Conservation (phyloP, 1,284 basidiomycete species). For the Cryptococcus sp. region DNA sequence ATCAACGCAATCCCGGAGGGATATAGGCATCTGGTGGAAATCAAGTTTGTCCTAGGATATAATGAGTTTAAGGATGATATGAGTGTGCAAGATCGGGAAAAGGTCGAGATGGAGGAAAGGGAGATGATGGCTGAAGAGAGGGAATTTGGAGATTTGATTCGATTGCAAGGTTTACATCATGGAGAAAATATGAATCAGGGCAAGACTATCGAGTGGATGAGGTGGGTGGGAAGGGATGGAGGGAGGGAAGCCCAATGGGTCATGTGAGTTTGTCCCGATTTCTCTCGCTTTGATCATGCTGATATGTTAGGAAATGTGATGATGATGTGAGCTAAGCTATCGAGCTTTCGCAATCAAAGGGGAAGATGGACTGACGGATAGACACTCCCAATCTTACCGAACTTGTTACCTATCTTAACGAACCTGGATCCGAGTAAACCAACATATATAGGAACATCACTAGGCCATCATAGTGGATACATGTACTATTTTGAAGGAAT, state of each 20-base stretch:
- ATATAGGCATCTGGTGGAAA: constrained; percentile 18
- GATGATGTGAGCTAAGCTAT: constrained; percentile 17
- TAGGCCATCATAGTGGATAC: constrained; percentile 13
- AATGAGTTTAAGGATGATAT: neutral
- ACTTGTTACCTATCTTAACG: constrained; percentile 16
- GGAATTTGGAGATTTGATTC: constrained; percentile 15
- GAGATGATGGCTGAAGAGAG: constrained; percentile 10
- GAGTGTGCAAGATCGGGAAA: neutral
- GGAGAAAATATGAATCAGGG: constrained; percentile 87
- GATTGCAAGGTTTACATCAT: constrained; percentile 8
- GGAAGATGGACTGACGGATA: neutral
- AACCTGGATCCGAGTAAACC: constrained; percentile 15
- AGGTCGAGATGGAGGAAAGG: constrained; percentile 6
- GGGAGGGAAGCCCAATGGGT: constrained; percentile 17
- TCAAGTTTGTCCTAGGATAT: constrained; percentile 21
- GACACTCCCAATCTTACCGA: constrained; percentile 24
- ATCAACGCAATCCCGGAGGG: constrained; percentile 7
- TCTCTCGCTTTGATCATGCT: neutral
- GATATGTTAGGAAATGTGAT: constrained; percentile 11
- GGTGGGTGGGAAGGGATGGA: constrained; percentile 14
- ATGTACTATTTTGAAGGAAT: constrained; percentile 20
- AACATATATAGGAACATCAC: constrained; percentile 19
- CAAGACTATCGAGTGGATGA: constrained; percentile 66
- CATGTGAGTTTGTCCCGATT: constrained; percentile 4
- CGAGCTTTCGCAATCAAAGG: neutral